Conservation (phyloP, 2,329 filamentous ascomycete genomes). For the Colletotrichum caudatum region DNA sequence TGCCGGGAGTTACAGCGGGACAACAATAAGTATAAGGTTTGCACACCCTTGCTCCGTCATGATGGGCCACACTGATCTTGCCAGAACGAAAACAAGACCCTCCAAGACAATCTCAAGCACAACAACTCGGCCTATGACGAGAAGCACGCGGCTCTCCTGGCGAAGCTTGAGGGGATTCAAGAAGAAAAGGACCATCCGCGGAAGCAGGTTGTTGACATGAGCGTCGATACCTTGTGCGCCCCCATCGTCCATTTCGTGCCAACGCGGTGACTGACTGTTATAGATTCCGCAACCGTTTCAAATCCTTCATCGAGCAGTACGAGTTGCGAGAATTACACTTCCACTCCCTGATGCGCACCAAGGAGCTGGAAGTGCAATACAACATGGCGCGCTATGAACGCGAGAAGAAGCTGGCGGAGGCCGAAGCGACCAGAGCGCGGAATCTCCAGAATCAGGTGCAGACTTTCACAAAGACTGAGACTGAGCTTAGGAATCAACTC, state of each 20-base stretch:
- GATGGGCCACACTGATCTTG: constrained; percentile 26
- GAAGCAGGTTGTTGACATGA: constrained; percentile 84
- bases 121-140: constrained; percentile 87
- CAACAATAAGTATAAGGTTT: constrained; percentile 97
- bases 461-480: constrained; percentile 95
- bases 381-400: constrained; percentile 90
- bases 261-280: constrained; percentile 52
- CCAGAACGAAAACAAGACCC: constrained; percentile 91
- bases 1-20: constrained; percentile 95
- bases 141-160: constrained; percentile 82
- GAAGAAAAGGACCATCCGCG: constrained; percentile 87
- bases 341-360: constrained; percentile 89
- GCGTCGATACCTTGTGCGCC: constrained; percentile 70
- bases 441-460: constrained; percentile 92
- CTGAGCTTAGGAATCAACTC: constrained; percentile 91
- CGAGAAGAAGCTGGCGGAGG: constrained; percentile 88
- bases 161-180: constrained; percentile 89
- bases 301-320: constrained; percentile 96
- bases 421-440: constrained; percentile 82
- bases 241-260: too few relatives aligned
- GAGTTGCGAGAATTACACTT: constrained; percentile 96
- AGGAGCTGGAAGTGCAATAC: constrained; percentile 95
- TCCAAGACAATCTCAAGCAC: constrained; percentile 86
- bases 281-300: constrained; percentile 88
- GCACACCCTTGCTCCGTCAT: constrained; percentile 43